Percentiles rank a stretch among this genome's conserved stretches.
Conservation (phyloP, 371 early-diverging fungal species). For the Mortierella sp. region DNA sequence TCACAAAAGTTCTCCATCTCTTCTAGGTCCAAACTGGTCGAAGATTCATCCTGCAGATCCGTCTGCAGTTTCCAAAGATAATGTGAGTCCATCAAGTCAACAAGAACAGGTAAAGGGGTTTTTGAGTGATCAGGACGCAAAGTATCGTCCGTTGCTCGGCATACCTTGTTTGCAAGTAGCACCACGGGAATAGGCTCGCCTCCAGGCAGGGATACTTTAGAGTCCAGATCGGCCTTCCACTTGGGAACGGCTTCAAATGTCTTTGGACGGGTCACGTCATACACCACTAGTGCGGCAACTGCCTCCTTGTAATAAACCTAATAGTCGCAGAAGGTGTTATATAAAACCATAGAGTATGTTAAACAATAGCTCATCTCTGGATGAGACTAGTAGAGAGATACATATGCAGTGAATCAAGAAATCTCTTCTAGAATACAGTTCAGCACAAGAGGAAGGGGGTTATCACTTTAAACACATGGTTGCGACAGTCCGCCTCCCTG, state of each 20-base stretch:
- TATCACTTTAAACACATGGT: no score
- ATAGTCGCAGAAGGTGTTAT: no score
- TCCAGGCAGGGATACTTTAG: slow-evolving; percentile 70
- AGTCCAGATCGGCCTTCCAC: slow-evolving; percentile 79
- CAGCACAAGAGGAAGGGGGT: no score
- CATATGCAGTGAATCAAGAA: no score
- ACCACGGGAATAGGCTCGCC: slow-evolving; percentile 74
- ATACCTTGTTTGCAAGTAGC: slow-evolving; percentile 74
- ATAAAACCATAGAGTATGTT: no score
- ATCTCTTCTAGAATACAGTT: no score
- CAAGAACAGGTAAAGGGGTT: no score
- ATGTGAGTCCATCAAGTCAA: no score
- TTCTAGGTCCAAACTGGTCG: slow-evolving; percentile 35
- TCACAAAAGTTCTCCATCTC: slow-evolving; percentile 68
- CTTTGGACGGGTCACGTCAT: slow-evolving; percentile 78
- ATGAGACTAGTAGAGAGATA: neutral
- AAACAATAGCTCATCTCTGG: no score
- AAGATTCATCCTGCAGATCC: slow-evolving; percentile 33
- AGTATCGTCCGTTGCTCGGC: no score
- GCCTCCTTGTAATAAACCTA: slow-evolving; percentile 86
- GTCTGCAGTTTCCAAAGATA: slow-evolving; percentile 16
- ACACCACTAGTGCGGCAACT: slow-evolving; percentile 81
- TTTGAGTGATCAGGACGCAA: no score
- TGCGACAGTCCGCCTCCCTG: no score
- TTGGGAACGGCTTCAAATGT: slow-evolving; percentile 79